Base-by-base conservation (phyloP, 1,284 basidiomycete species). In the Phlebopus sp. region DNA sequence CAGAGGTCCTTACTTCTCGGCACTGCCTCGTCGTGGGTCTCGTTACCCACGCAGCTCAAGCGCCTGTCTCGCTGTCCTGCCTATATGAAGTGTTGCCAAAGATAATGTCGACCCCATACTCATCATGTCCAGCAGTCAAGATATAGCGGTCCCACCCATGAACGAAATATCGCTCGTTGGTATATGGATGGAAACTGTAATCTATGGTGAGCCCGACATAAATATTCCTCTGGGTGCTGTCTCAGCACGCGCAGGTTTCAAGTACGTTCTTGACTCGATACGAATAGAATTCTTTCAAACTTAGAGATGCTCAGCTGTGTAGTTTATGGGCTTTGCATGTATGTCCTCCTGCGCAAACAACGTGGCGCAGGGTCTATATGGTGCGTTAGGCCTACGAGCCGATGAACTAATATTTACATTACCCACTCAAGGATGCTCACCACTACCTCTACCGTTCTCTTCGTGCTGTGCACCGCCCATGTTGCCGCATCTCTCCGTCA, bases 151-250 rank as follows among this genome's bases (percentile, higher is more conserved):
- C 21, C 49, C 56, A 2, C 49, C 48, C n/a, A 42, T 55, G 44
- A 53, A 31, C 32, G 38, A 52, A 34, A 47, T 55, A 37, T 55
- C 56, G 4, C 13, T 55, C 18, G n/a, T 55, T 4, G 44, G 53
- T 36, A 55, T 58, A 32, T 55, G 54, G 54, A 55, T 55, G 37
- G 55, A 38, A 11, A 55, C 55, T 9, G 2, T 55, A 19, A 53
- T 55, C 11, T 55, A 55, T 40, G 54, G 54, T 55, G 34, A 10
- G 55, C 37, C 18, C 11, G 5, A 9, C 7, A 32, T 32, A 11
- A 3, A 35, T 18, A 1, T 7, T 0, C 19, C 15, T 15, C 15
- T 38, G 8, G 15, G 25, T 18, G 14, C n/a, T 40, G 3, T 13
- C 35, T 53, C 9, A 53, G 44, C n/a, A 14, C 8, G 21, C 4